These are phyloP conservation scores for Candida chilensis DNA, from an alignment of 805 yeast genomes.

Conservation along the genomic window DNA sequence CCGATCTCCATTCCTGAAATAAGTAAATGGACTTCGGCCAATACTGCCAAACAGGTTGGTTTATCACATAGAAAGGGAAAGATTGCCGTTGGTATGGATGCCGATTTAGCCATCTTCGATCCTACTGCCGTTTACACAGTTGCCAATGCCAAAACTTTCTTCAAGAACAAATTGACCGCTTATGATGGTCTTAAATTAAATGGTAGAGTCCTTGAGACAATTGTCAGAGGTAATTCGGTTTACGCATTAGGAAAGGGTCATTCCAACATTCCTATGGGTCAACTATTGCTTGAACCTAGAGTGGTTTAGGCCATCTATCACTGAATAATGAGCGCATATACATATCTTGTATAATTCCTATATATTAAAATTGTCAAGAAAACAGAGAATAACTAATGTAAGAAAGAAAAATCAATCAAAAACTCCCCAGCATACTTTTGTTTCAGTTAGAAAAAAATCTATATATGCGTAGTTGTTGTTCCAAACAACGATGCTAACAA, in stretches of 20 bases:
- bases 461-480: too few species aligned
- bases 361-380: too few species aligned
- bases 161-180: constrained; percentile 85
- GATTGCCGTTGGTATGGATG: constrained; percentile 70
- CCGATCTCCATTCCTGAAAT: constrained; percentile 53
- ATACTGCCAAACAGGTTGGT: constrained; percentile 85
- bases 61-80: constrained; percentile 63
- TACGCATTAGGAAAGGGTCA: constrained; percentile 51
- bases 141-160: constrained; percentile 47
- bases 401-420: too few species aligned
- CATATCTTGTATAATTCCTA: too few species aligned
- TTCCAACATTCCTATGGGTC: constrained; percentile 48
- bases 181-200: constrained; percentile 61
- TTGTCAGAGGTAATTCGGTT: constrained; percentile 67
- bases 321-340: too few species aligned
- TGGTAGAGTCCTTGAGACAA: constrained; percentile 75
- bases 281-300: constrained; percentile 53
- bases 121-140: constrained; percentile 41
- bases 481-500: too few species aligned
- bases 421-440: too few species aligned
- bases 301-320: too few species aligned
- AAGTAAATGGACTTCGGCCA: constrained; percentile 69
- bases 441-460: too few species aligned
- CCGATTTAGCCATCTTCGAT: constrained; percentile 82
- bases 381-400: too few species aligned